Percentiles rank a stretch among this genome's conserved stretches.
Evolutionary conservation across 495 filamentous ascomycete species (phyloP).

Genomic region (Aspergillus cristatus): DNA sequence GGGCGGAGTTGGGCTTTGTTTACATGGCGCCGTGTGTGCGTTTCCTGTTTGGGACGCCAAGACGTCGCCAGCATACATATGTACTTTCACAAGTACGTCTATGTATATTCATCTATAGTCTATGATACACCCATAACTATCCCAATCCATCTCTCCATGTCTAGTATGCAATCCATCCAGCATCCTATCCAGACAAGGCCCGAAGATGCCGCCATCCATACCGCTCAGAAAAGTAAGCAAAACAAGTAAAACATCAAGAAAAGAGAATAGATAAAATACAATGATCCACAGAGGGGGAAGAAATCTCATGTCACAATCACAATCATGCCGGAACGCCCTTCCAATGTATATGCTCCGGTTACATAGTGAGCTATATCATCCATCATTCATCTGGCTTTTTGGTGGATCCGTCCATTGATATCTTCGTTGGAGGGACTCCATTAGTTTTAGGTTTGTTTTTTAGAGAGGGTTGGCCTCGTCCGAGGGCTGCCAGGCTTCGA

Average conservation of each 20-base stretch:
- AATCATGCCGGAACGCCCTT: slow-evolving; percentile 21
- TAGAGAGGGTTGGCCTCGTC: slow-evolving; percentile 20
- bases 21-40: slow-evolving; percentile 9
- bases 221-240: too few species aligned
- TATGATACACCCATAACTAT: slow-evolving; percentile 1
- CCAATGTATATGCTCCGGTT: slow-evolving; percentile 10
- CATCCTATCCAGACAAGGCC: slow-evolving; percentile 1
- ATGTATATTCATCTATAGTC: slow-evolving; percentile 5
- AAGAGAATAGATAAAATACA: slow-evolving; percentile 2
- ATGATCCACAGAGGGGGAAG: neutral
- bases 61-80: too few species aligned
- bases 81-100: neutral
- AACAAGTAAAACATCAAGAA: too few species aligned
- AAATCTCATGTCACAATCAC: slow-evolving; percentile 9
- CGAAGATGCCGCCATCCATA: too few species aligned
- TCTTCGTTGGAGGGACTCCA: too few species aligned
- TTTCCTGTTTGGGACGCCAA: too few species aligned
- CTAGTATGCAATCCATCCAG: slow-evolving; percentile 3
- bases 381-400: too few species aligned
- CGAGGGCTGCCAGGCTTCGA: slow-evolving; percentile 44
- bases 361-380: slow-evolving; percentile 3
- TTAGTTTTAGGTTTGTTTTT: too few species aligned
- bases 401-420: too few species aligned
- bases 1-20: slow-evolving; percentile 15
- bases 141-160: neutral